Percentiles rank a stretch among this genome's conserved stretches.
These are phyloP conservation scores for Syncephalastrum contaminatum DNA, from an alignment of 371 early-diverging fungal genomes.

Conservation along the genomic window DNA sequence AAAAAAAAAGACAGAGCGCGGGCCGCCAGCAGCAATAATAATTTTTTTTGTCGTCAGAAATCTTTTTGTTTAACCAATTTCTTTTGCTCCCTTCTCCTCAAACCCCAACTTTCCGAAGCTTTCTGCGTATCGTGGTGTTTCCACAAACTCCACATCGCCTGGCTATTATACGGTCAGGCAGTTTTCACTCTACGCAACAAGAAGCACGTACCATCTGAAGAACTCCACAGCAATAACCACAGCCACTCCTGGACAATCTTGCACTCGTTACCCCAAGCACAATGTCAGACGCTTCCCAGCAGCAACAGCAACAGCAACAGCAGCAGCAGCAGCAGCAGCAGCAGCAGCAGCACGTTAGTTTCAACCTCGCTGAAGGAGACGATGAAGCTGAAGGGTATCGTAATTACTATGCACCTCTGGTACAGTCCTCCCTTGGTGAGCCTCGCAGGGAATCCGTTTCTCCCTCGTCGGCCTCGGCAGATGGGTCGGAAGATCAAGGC, in stretches of 20 bases:
- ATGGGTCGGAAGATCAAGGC: constrained; percentile 6
- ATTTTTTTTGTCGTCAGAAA: too few species aligned
- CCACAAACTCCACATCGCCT: constrained; percentile 23
- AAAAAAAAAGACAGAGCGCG: too few species aligned
- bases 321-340: constrained; percentile 4
- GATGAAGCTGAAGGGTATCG: constrained; percentile 23
- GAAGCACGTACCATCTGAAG: neutral
- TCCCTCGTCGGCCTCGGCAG: constrained; percentile 1
- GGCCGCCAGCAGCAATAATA: too few species aligned
- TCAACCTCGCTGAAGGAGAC: constrained; percentile 14
- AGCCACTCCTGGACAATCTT: constrained; percentile 1
- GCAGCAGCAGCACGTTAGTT: constrained; percentile 16
- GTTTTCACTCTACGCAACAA: constrained; percentile 1
- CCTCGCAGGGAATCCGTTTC: too few species aligned
- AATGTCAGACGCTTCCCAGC: neutral
- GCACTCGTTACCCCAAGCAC: neutral
- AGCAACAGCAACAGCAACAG: constrained; percentile 5
- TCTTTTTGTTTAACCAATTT: neutral
- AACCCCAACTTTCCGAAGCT: constrained; percentile 5
- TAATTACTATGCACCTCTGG: constrained; percentile 27
- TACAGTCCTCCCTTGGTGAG: neutral
- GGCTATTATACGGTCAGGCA: constrained; percentile 20
- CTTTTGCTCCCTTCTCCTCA: constrained; percentile 4
- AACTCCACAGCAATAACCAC: constrained; percentile 4
- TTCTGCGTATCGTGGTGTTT: constrained; percentile 17